Conservation (phyloP, 2,329 filamentous ascomycete species). For the Gaeumannomyces tritici region DNA sequence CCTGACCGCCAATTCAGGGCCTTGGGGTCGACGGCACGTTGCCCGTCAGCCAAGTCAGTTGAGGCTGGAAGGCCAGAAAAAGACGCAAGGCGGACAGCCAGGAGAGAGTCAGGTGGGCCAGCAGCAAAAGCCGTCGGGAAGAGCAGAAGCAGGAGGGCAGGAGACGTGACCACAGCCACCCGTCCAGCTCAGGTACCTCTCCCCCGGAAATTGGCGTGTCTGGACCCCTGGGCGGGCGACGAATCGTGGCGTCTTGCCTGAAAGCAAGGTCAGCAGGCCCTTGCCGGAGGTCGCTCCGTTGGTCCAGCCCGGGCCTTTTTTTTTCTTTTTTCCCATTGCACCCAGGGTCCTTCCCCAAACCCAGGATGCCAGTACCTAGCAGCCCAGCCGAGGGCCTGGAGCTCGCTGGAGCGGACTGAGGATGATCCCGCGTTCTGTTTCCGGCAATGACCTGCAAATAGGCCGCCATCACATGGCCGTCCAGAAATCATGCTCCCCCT, state of each 20-base stretch:
- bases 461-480: neutral
- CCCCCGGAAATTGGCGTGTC: neutral
- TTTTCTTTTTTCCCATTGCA: neutral
- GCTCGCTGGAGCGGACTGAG: neutral
- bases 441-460: neutral
- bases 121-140: neutral
- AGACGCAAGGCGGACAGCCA: neutral
- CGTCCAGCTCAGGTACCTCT: neutral
- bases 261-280: neutral
- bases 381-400: too few relatives aligned
- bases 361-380: neutral
- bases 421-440: neutral
- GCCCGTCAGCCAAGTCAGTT: neutral
- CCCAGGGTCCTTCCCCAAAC: neutral
- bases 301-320: neutral
- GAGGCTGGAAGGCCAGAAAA: neutral
- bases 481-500: neutral
- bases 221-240: neutral
- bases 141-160: too few relatives aligned
- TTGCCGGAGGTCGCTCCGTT: neutral
- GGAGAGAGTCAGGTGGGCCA: neutral
- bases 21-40: neutral
- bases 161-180: neutral
- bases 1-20: neutral
- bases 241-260: neutral